These are phyloP conservation scores for Austropuccinia psidii DNA, from an alignment of 1,284 basidiomycete genomes.

Conservation along the genomic window DNA sequence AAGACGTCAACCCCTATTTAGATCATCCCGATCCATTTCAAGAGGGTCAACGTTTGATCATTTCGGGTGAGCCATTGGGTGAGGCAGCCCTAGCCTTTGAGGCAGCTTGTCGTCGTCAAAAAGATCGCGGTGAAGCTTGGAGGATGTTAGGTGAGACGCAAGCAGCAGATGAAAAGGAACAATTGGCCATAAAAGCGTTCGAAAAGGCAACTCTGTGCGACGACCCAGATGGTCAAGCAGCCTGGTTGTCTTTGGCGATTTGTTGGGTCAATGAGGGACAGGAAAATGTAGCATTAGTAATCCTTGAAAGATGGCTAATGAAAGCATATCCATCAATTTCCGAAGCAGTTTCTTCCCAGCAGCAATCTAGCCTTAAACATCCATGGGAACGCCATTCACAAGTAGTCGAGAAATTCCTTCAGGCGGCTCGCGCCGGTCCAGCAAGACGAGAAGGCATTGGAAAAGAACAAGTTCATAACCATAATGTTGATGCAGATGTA, in stretches of 20 bases:
- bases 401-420: conserved; percentile 67
- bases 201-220: conserved; percentile 59
- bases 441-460: conserved; percentile 54
- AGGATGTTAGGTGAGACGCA: conserved; percentile 83
- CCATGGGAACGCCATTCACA: conserved; percentile 65
- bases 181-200: conserved; percentile 54
- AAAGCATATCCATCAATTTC: conserved; percentile 62
- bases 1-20: conserved; percentile 60
- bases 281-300: conserved; percentile 77
- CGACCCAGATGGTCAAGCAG: conserved; percentile 52
- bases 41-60: conserved; percentile 58
- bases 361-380: conserved; percentile 34
- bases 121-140: conserved; percentile 70
- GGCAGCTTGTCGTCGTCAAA: conserved; percentile 51
- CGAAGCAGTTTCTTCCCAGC: conserved; percentile 9
- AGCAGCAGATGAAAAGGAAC: conserved; percentile 82
- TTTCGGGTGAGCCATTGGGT: conserved; percentile 48
- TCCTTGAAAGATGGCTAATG: conserved; percentile 77
- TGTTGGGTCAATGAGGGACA: conserved; percentile 94
- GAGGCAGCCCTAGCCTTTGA: conserved; percentile 52
- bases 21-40: conserved; percentile 52
- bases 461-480: conserved; percentile 58
- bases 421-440: conserved; percentile 67
- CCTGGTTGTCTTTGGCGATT: conserved; percentile 74
- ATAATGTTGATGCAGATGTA: conserved; percentile 75